A percentile compares a stretch with the other conserved stretches of the same genome.
phyloP scores from a whole-genome alignment of 2,329 filamentous ascomycete species.

The Fusarium xyrophilum region DNA sequence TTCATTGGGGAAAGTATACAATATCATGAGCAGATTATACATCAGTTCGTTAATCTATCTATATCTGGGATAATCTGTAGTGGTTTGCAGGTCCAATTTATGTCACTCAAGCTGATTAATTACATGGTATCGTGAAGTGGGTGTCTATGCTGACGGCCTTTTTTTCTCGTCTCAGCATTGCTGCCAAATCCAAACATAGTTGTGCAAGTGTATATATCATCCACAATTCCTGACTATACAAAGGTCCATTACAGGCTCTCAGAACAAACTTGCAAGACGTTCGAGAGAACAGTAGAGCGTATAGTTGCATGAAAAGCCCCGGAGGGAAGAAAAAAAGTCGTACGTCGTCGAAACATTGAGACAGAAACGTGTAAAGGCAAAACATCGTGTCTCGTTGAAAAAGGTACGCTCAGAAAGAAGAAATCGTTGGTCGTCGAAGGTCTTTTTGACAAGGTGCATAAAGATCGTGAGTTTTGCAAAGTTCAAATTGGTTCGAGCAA shows the following conservation, averaged over 20 bases:
- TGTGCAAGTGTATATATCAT: conserved; percentile 33
- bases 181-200: conserved; percentile 35
- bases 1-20: background rate
- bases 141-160: conserved; percentile 31
- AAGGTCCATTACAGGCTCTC: conserved; percentile 3
- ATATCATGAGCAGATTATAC: conserved; percentile 15
- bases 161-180: conserved; percentile 21
- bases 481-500: conserved; percentile 26
- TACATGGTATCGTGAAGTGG: conserved; percentile 41
- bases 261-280: conserved; percentile 2
- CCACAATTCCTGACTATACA: conserved; percentile 26
- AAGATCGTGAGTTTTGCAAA: conserved; percentile 35
- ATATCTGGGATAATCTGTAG: conserved; percentile 17
- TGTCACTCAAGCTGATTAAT: conserved; percentile 22
- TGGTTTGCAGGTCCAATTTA: conserved; percentile 10
- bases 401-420: conserved; percentile 22
- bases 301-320: background rate
- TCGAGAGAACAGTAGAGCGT: background rate
- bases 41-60: conserved; percentile 38
- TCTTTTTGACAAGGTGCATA: conserved; percentile 27
- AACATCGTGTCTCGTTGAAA: conserved; percentile 37
- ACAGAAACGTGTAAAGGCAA: conserved; percentile 21
- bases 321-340: conserved; percentile 3
- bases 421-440: conserved; percentile 38
- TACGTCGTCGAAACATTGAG: conserved; percentile 25